Base-by-base conservation (phyloP, 768 basidiomycete genomes). In the Rhodosporidiobolus sp. region DNA sequence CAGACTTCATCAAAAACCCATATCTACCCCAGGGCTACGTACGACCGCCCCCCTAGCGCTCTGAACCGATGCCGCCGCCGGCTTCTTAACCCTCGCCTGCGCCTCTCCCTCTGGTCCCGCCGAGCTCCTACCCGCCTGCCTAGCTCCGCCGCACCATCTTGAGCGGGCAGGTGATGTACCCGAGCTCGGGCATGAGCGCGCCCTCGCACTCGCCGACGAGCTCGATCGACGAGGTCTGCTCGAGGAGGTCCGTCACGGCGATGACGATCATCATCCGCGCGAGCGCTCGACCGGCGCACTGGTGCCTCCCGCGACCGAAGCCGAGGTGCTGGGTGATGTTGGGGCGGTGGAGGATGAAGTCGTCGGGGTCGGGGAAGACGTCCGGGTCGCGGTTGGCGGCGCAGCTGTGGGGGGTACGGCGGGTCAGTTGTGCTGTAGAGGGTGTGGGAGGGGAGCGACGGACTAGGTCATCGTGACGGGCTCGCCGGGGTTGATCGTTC, bases 321-420 rank as follows among this genome's bases (percentile, higher is more conserved):
- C 69, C 73, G 17, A 74, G 71, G 55, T 74, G 73, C 32, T 22
- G 19, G 26, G 69, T 34, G 30, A 74, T 66, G 60, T 74, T 74
- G 38, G 60, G 45, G 28, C 73, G 45, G 45, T 66, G 8, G 5
- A 74, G 54, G 48, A 65, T 59, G 63, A 74, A 74, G 10, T 38
- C 46, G 71, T 72, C 56, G 19, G 73, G 70, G 22, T 66, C 57
- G 19, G 26, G 11, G 57, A 65, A 74, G 4, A 72, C 71, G 1
- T n/a, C 38, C 1, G 73, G 73, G 54, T 74, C 73, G 30, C 73
- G 53, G 58, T 74, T 74, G 19, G 73, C 73, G 30, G 62, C 34
- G 53, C 46, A 30, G 48, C 60, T 61, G 60, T 3, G 5, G n/a
- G 10, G 7, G 7, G 30, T 1, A 20, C 5, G 30, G 20, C 4